Conservation (phyloP, 177 flowering plant species). For the Vitis hybrid region DNA sequence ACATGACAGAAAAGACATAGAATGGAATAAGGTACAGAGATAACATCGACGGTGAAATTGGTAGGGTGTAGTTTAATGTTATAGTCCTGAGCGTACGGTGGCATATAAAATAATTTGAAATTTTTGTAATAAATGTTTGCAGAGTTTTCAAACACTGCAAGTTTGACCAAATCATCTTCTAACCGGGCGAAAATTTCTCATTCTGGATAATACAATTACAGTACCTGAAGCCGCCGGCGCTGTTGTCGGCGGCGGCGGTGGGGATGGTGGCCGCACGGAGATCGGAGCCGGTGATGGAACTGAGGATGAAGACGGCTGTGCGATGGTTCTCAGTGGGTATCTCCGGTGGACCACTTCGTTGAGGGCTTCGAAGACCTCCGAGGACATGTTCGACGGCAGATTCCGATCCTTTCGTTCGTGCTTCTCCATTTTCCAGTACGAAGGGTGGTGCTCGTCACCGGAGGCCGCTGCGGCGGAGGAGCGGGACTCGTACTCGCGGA, state of each 20-base stretch:
- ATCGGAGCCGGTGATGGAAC: constrained; percentile 3
- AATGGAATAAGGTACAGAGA: no score
- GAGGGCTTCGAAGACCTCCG: constrained; percentile 31
- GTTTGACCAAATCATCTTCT: constrained; percentile 16
- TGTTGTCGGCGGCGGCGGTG: constrained; percentile 13
- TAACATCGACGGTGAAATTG: no score
- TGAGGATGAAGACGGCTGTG: background rate
- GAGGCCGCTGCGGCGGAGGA: background rate
- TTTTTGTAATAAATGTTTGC: background rate
- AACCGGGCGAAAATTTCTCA: constrained; percentile 1
- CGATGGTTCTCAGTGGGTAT: background rate
- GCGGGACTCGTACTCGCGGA: constrained; percentile 32
- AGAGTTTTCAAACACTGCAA: constrained; percentile 23
- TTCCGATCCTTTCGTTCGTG: constrained; percentile 31
- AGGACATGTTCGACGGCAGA: constrained; percentile 34
- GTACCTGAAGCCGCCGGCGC: constrained; percentile 33
- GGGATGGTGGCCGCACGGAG: constrained; percentile 2
- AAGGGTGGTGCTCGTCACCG: background rate
- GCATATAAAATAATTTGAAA: background rate
- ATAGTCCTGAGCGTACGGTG: background rate
- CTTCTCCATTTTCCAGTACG: constrained; percentile 43
- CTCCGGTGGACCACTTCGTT: constrained; percentile 29
- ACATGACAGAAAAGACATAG: no score
- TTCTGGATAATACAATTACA: background rate
- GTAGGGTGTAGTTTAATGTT: no score